Conservation (phyloP, 352 stramenopile species). For the Globisporangium cederbergense region DNA sequence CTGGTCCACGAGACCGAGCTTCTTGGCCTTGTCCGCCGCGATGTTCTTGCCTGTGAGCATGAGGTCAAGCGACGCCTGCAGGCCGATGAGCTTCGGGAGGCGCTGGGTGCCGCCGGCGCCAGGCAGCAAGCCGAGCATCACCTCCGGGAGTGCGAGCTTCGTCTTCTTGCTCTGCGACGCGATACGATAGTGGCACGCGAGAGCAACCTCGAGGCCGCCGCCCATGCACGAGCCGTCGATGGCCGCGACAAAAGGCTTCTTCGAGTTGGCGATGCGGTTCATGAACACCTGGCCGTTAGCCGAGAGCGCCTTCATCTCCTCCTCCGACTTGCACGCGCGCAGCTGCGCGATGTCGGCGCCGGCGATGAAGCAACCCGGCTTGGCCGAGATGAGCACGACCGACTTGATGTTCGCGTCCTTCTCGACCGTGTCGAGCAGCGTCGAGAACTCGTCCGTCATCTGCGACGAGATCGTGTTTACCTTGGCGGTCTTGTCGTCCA, state of each 20-base stretch:
- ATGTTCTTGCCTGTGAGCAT: conserved; percentile 98
- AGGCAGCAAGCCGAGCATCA: conserved; percentile 97
- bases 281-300: conserved; percentile 93
- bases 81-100: conserved; percentile 91
- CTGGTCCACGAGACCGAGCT: conserved; percentile 97
- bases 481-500: conserved; percentile 90
- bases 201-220: conserved; percentile 95
- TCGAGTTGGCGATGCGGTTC: conserved; percentile 89
- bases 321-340: conserved; percentile 74
- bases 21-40: conserved; percentile 93
- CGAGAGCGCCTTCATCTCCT: conserved; percentile 91
- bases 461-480: conserved; percentile 94
- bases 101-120: conserved; percentile 98
- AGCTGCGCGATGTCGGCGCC: conserved; percentile 98
- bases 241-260: conserved; percentile 94
- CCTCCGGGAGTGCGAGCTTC: conserved; percentile 95
- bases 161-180: conserved; percentile 94
- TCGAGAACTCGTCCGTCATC: conserved; percentile 85
- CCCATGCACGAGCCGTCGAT: conserved; percentile 97
- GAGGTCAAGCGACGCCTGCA: conserved; percentile 94
- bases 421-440: conserved; percentile 88
- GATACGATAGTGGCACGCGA: conserved; percentile 98
- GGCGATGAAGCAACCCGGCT: conserved; percentile 97
- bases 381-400: conserved; percentile 96
- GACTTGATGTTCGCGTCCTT: conserved; percentile 92